Percentiles rank a stretch among this genome's conserved stretches.
These are phyloP conservation scores for Ocimum tenuiflorum DNA, from an alignment of 257 asterid genomes.

Conservation along the genomic window DNA sequence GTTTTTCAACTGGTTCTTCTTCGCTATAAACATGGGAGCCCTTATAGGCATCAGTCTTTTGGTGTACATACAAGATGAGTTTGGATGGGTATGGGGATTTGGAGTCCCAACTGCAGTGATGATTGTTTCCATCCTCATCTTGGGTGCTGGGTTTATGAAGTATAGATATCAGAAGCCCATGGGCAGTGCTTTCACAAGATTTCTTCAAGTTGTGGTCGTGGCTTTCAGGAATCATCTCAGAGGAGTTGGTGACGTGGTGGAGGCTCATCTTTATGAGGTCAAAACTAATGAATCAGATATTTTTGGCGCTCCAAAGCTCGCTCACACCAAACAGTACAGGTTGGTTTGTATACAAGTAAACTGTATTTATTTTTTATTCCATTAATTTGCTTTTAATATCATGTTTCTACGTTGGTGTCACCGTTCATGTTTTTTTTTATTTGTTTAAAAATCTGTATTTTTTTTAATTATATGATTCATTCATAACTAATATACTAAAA, in stretches of 20 bases:
- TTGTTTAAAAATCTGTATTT: too few relatives aligned
- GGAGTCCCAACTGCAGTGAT: conserved; percentile 45
- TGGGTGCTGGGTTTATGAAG: conserved; percentile 40
- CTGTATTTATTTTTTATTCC: too few relatives aligned
- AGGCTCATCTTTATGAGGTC: conserved; percentile 46
- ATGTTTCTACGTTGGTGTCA: too few relatives aligned
- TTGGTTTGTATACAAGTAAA: not conserved
- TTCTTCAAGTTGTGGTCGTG: conserved; percentile 53
- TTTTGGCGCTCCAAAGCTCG: conserved; percentile 53
- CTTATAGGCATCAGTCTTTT: conserved; percentile 58
- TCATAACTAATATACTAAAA: too few relatives aligned
- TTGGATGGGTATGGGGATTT: conserved; percentile 75
- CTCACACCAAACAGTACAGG: conserved; percentile 61
- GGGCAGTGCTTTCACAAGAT: conserved; percentile 80
- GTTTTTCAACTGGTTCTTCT: conserved; percentile 83
- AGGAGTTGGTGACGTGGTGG: conserved; percentile 32
- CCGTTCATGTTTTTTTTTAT: too few relatives aligned
- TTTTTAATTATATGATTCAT: too few relatives aligned
- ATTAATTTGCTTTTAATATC: too few relatives aligned
- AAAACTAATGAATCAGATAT: conserved; percentile 45
- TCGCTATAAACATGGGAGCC: conserved; percentile 80
- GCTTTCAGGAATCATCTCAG: conserved; percentile 42
- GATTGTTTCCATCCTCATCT: conserved; percentile 38
- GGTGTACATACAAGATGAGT: conserved; percentile 50
- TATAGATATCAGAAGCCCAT: conserved; percentile 68